A percentile compares a stretch with the other conserved stretches of the same genome.
Conservation (phyloP, 2,329 filamentous ascomycete genomes). For the Clonostachys solani region DNA sequence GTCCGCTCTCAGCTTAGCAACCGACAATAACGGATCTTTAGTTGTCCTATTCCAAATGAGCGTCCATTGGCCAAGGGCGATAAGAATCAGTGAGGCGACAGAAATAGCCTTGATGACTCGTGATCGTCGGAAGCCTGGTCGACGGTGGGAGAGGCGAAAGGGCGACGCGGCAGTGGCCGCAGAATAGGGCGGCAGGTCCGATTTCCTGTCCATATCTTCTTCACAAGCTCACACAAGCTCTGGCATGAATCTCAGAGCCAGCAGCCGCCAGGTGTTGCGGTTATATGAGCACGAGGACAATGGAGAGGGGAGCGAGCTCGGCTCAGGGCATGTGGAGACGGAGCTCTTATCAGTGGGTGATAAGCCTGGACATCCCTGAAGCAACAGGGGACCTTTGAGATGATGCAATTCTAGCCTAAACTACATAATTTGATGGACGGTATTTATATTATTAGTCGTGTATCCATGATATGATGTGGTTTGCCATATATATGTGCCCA, state of each 20-base stretch:
- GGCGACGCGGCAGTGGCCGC: not conserved
- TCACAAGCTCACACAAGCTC: too few relatives aligned
- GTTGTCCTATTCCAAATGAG: slow-evolving; percentile 25
- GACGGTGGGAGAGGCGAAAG: slow-evolving; percentile 8
- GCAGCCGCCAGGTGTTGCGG: not conserved
- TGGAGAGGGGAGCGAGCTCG: not conserved
- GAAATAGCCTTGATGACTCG: slow-evolving; percentile 35
- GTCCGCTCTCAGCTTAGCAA: slow-evolving; percentile 45
- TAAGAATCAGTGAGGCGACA: slow-evolving; percentile 43
- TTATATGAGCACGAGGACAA: not conserved
- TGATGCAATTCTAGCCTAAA: too few relatives aligned
- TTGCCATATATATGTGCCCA: too few relatives aligned
- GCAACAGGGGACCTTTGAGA: too few relatives aligned
- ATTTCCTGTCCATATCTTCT: not conserved
- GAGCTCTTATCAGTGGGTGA: too few relatives aligned
- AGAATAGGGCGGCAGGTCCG: not conserved
- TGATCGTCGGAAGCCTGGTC: slow-evolving; percentile 31
- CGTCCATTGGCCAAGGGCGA: slow-evolving; percentile 43
- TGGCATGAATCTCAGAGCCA: not conserved
- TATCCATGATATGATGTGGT: too few relatives aligned
- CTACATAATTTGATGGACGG: too few relatives aligned
- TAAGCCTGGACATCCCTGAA: too few relatives aligned
- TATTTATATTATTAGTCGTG: too few relatives aligned
- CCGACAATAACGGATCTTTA: slow-evolving; percentile 5
- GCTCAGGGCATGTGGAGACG: too few relatives aligned